These are phyloP conservation scores for Rhodotorula sp. DNA, from an alignment of 1,284 basidiomycete species.

Conservation along the genomic window DNA sequence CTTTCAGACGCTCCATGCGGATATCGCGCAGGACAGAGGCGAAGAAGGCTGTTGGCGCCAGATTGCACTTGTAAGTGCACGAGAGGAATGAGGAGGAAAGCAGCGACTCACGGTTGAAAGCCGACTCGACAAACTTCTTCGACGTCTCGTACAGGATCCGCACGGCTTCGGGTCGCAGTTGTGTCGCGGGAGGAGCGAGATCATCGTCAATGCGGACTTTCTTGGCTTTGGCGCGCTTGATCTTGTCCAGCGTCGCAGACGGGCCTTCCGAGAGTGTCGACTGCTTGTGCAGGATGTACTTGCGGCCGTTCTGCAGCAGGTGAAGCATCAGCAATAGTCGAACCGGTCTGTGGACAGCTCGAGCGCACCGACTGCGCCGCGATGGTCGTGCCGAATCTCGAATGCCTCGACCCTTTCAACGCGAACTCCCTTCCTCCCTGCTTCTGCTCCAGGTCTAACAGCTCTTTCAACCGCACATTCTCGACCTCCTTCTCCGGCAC, in stretches of 20 bases:
- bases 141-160: conserved; percentile 66
- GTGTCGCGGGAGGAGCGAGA: conserved; percentile 53
- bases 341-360: not conserved
- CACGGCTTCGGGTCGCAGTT: conserved; percentile 68
- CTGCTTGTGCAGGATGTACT: conserved; percentile 73
- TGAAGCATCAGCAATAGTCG: conserved; percentile 32
- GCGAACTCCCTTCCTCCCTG: conserved; percentile 10
- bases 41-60: conserved; percentile 65
- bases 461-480: conserved; percentile 43
- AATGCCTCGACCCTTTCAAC: conserved; percentile 68
- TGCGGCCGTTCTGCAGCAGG: conserved; percentile 45
- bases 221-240: conserved; percentile 65
- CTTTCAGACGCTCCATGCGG: conserved; percentile 80
- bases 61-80: not conserved
- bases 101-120: conserved; percentile 75
- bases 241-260: conserved; percentile 71
- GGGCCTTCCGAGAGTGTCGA: conserved; percentile 71
- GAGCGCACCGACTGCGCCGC: conserved; percentile 59
- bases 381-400: conserved; percentile 89
- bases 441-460: conserved; percentile 54
- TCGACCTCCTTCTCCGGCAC: conserved; percentile 65
- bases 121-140: conserved; percentile 68
- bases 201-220: conserved; percentile 61
- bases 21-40: conserved; percentile 84
- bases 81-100: no score